phyloP scores from a whole-genome alignment of 176 grass and related monocot species.

The Phoenix dactylifera region DNA sequence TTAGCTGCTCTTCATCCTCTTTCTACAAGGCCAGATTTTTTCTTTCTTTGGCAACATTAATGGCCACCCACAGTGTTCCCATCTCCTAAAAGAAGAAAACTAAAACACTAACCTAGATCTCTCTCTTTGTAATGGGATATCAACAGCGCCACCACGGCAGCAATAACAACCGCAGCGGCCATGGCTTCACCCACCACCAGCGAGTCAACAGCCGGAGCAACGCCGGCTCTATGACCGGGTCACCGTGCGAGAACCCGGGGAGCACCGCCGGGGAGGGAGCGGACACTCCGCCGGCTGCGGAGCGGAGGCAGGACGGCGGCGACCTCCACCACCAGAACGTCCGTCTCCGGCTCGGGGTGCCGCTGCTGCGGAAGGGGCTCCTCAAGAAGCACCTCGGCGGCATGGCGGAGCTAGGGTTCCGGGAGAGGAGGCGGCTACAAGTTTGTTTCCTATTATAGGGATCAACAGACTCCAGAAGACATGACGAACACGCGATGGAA shows the following conservation, averaged over 20 bases:
- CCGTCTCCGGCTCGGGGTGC: slow-evolving; percentile 42
- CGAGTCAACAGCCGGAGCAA: slow-evolving; percentile 64
- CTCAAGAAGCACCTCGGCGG: slow-evolving; percentile 33
- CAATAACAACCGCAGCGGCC: neutral
- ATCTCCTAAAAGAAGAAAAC: neutral
- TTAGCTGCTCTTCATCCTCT: too few relatives aligned
- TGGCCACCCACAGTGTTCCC: neutral
- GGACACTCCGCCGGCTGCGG: slow-evolving; percentile 11
- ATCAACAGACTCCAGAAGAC: too few relatives aligned
- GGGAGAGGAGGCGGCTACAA: slow-evolving; percentile 18
- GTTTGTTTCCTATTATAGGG: too few relatives aligned
- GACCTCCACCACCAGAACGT: slow-evolving; percentile 38
- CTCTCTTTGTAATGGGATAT: slow-evolving; percentile 42
- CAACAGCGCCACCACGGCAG: slow-evolving; percentile 41
- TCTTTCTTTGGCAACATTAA: too few relatives aligned
- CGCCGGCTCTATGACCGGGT: slow-evolving; percentile 62
- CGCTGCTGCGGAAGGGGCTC: slow-evolving; percentile 17
- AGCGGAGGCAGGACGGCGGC: neutral
- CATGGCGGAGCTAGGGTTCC: slow-evolving; percentile 19
- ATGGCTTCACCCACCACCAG: slow-evolving; percentile 14
- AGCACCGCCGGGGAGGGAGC: slow-evolving; percentile 20
- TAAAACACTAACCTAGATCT: neutral
- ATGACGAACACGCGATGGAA: too few relatives aligned
- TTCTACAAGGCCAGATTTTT: too few relatives aligned
- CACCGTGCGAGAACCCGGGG: slow-evolving; percentile 38